Evolutionary conservation across 768 basidiomycete genomes (phyloP), one percentile per base, ranked within the genome.

Genomic region (Tylopilus sp.): DNA sequence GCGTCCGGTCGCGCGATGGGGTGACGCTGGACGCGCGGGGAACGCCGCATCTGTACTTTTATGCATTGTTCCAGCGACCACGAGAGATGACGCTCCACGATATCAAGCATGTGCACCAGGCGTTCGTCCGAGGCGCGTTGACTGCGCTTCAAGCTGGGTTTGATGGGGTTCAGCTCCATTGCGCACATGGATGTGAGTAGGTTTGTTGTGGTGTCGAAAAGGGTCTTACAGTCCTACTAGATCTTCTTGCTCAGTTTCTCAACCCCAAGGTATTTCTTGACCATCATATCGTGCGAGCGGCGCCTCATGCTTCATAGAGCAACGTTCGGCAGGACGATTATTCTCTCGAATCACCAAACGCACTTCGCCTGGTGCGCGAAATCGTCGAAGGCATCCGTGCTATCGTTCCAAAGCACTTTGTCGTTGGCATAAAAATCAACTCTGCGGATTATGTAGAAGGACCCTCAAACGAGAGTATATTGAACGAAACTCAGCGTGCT

Each of bases 101-200:
- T 38, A 83, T 97, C 50, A 74, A 82, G 22, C 58, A 74, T 11
- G 78, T 84, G 7, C 77, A 91, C 0, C 71, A 74, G 2, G 72
- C 69, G 9, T 98, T 96, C 61, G 78, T 87, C 3, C 71, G 72
- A 36, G 89, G 86, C 6, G 89, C 92, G 1, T 62, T 69, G 37
- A 60, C 89, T 29, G 91, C 90, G 10, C 67, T 75, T 17, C 65
- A 78, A 48, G 72, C 86, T 36, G 91, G 90, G 0, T 95, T 93
- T 65, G 90, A 96, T 56, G 94, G 95, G 0, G 72, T 96, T 4
- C 82, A 97, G 62, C 56, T 98, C 11, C 95, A 97, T 66, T 86
- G 77, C 24, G 86, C 86, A 1, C 92, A 95, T 68, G 92, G 92
- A 33, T 94, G 88, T 91, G 50, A 69, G 88, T 80, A 6, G 29